A percentile compares a stretch with the other conserved stretches of the same genome.
These are phyloP conservation scores for Simmondsia chinensis DNA, from an alignment of 148 eudicot genomes.

Conservation along the genomic window DNA sequence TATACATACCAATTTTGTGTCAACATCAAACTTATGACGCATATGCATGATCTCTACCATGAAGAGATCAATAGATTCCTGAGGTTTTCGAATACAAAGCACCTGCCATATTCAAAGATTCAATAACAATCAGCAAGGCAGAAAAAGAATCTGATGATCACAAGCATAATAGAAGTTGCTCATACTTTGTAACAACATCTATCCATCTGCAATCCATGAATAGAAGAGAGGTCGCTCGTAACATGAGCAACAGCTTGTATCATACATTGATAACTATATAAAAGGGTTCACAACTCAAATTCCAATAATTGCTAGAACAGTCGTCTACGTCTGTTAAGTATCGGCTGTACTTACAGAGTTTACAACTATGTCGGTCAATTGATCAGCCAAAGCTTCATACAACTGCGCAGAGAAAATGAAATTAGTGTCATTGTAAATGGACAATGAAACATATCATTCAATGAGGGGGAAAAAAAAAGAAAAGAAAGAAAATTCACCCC, in stretches of 20 bases:
- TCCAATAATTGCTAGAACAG: too few relatives aligned
- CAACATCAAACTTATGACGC: conserved; percentile 98
- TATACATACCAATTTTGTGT: conserved; percentile 74
- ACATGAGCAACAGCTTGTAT: too few relatives aligned
- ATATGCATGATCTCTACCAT: conserved; percentile 99
- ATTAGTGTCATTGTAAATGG: not conserved
- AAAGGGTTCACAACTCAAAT: not conserved
- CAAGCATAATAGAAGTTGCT: too few relatives aligned
- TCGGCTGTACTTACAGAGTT: conserved; percentile 74
- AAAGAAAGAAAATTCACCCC: not conserved
- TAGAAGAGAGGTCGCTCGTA: too few relatives aligned
- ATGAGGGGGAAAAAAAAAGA: conserved; percentile 4
- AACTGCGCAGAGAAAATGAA: conserved; percentile 35
- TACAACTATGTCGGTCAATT: conserved; percentile 80
- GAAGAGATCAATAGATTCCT: conserved; percentile 84
- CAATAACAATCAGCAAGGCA: not conserved
- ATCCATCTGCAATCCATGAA: too few relatives aligned
- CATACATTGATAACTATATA: too few relatives aligned
- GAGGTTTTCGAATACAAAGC: conserved; percentile 90
- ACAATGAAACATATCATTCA: not conserved
- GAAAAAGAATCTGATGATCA: not conserved
- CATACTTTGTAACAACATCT: too few relatives aligned
- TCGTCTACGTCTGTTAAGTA: too few relatives aligned
- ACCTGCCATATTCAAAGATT: conserved; percentile 35
- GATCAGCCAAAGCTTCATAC: conserved; percentile 91